Evolutionary conservation across 768 basidiomycete genomes (phyloP), one percentile per base, ranked within the genome.

Genomic region (Boletales sp.): DNA sequence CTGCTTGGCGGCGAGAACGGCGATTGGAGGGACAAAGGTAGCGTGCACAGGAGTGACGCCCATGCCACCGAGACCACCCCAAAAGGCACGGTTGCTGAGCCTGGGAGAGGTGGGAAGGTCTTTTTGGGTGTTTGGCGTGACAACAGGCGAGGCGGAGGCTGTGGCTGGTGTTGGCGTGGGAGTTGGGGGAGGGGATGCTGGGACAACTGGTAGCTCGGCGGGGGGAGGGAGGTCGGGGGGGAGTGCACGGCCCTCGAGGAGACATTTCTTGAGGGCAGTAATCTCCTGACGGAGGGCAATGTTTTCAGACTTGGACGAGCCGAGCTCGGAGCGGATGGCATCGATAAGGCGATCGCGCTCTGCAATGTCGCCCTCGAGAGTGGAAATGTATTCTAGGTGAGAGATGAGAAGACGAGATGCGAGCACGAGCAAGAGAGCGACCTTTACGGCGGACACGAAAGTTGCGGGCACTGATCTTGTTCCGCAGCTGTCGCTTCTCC

Each of bases 401-500:
- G 2, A 10, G 39, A 8, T 51, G 19, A 58, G 43, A 38, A 8
- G 15, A 10, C 2, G 8, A 8, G 10, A 7, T 11, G 15, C 3
- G 39, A 2, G 27, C 14, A 2, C 2, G 9, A n/a, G 18, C 24
- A 4, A 9, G 8, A 2, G 5, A 64, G 69, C 41, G 27, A 89
- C 91, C 94, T 75, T 97, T 98, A 67, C 94, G 77, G 34, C 95
- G 74, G 27, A 93, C 90, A n/a, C 95, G 79, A 72, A 97, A 97
- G 66, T 95, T 97, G 47, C 94, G 74, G 0, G 95, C 95, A 56
- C 85, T 87, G 59, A 97, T 93, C 83, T 99, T 99, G 74, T 99
- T 99, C 44, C 95, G 69, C 38, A 98, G 73, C 68, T 98, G 95
- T 9, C 97, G 74, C 70, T 98, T 98, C 74, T 98, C 94, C 72